phyloP scores from a whole-genome alignment of 805 yeast species.

The Kazachstania bromeliacearum region DNA sequence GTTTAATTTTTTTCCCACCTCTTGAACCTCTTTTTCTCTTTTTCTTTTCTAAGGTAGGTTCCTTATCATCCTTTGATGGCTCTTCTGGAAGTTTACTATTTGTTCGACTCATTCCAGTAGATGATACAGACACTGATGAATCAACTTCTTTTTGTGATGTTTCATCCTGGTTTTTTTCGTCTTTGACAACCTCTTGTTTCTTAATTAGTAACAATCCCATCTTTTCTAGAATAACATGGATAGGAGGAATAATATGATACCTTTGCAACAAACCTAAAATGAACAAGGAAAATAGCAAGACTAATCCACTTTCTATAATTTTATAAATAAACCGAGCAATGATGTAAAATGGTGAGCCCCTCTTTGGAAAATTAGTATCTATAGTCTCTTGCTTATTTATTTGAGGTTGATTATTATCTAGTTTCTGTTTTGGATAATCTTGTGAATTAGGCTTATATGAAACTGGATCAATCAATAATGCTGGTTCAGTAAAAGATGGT shows the following conservation, averaged over 20 bases:
- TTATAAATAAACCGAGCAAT: conserved; percentile 15
- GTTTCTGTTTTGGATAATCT: neutral
- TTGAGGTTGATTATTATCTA: neutral
- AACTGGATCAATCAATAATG: conserved; percentile 21
- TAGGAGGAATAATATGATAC: conserved; percentile 27
- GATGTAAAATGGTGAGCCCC: neutral
- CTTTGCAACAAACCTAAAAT: conserved; percentile 24
- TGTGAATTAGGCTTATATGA: conserved; percentile 6
- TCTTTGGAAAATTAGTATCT: no score
- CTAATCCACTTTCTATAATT: conserved; percentile 33
- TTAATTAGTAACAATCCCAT: conserved; percentile 24
- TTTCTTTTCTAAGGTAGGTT: conserved; percentile 24
- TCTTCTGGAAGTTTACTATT: no score
- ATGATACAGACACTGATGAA: no score
- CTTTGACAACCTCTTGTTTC: no score
- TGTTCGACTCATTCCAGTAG: no score
- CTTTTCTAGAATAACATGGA: conserved; percentile 25
- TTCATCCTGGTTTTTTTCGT: no score
- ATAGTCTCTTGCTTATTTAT: neutral
- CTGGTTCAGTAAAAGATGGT: conserved; percentile 8
- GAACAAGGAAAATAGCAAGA: conserved; percentile 28
- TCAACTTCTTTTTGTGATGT: no score
- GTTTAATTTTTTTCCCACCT: conserved; percentile 60
- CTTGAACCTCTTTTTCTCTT: conserved; percentile 77
- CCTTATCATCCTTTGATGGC: neutral